Evolutionary conservation across 345 rosid genomes (phyloP).

Genomic region (Cardamine occulta): DNA sequence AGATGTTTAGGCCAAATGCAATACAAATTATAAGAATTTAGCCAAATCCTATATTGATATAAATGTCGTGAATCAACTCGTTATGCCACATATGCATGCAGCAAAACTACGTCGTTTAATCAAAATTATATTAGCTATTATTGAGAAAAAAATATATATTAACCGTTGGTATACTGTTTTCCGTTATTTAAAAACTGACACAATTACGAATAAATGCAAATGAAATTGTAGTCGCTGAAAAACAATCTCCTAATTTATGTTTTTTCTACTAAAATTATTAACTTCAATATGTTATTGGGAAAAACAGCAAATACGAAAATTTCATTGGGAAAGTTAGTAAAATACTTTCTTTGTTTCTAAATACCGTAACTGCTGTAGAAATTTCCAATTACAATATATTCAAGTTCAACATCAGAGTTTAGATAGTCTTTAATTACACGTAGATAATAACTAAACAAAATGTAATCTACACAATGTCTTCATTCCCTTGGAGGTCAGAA

Average conservation of each 20-base stretch:
- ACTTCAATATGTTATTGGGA: background rate
- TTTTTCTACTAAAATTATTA: background rate
- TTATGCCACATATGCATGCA: no score
- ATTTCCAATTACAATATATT: background rate
- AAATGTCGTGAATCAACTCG: background rate
- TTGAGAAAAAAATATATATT: no score
- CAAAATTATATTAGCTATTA: no score
- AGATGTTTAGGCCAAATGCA: background rate
- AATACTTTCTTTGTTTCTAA: background rate
- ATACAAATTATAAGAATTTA: background rate
- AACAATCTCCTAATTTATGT: background rate
- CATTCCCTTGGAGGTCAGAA: conserved; percentile 20
- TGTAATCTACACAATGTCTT: conserved; percentile 4
- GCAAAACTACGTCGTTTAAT: no score
- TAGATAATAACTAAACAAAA: background rate
- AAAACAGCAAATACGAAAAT: background rate
- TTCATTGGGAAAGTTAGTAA: background rate
- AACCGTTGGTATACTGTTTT: background rate
- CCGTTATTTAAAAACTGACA: background rate
- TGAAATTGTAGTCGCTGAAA: background rate
- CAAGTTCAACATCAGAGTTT: background rate
- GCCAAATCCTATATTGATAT: background rate
- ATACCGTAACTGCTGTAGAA: background rate
- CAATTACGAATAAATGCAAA: background rate
- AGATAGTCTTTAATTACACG: background rate